Evolutionary conservation across 2,329 filamentous ascomycete species (phyloP), one percentile per base, ranked within the genome.

Genomic region (Phialophora tarda): DNA sequence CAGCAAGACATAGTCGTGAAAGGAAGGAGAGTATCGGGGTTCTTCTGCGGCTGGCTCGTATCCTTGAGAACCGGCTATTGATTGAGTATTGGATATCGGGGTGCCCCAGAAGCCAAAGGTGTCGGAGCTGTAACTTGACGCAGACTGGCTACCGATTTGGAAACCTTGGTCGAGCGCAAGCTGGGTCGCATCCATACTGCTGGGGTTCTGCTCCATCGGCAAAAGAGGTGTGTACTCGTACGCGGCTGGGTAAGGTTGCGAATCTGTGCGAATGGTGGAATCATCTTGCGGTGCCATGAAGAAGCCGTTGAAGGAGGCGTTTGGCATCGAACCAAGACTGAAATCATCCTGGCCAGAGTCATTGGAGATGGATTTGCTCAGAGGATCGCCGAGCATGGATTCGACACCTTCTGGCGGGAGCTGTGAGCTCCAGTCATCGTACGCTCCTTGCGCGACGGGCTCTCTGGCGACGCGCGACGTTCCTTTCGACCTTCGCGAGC

Each of bases 31-130:
- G 67, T 59, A n/a, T 62, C 61, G 63, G 32, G 38, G 7, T 67
- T 63, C 58, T 47, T 63, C 63, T 58, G 55, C 60, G 11, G 62
- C 51, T 32, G 56, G 66, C 48, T 75, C 67, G 30, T 70, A 56
- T 17, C 30, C 59, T 38, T 62, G 50, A 24, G 30, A 44, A 32
- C 48, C 38, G 2, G 51, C 38, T 14, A 59, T 28, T n/a, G 55
- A 59, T 11, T 64, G 54, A 28, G 44, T 28, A 26, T 58, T 59
- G 8, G 62, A 58, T 41, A 59, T 53, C 8, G 44, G 62, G 3
- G 47, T 41, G 8, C 55, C 47, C 62, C 53, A 59, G 26, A 53
- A 58, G 21, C 55, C 50, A 4, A 50, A 28, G 30, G 34, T 50
- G 10, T 53, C 47, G 12, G 55, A 59, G 44, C 11, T 50, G 62